Percentiles rank a stretch among this genome's conserved stretches.
phyloP scores from a whole-genome alignment of 345 rosid genomes.

The Aquilaria yunnanensis region DNA sequence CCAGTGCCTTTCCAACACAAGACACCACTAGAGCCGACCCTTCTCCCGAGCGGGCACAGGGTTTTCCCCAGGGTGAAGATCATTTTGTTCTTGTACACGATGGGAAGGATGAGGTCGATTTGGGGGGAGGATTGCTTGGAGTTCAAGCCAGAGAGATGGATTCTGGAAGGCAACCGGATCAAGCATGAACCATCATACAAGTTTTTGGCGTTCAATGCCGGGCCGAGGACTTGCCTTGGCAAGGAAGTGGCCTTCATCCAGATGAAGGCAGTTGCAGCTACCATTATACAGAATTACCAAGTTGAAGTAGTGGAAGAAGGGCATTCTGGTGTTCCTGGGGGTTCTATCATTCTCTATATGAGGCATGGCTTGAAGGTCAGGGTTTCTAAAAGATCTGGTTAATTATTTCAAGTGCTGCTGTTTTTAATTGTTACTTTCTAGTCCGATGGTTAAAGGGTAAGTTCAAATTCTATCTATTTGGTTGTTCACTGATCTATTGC shows the following conservation, averaged over 20 bases:
- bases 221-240: slow-evolving; percentile 61
- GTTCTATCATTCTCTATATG: slow-evolving; percentile 41
- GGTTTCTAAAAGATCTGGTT: slow-evolving; percentile 20
- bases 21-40: slow-evolving; percentile 21
- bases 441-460: too few relatives aligned
- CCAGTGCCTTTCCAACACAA: slow-evolving; percentile 36
- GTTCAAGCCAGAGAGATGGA: slow-evolving; percentile 40
- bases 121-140: slow-evolving; percentile 40
- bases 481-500: too few relatives aligned
- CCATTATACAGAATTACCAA: slow-evolving; percentile 36
- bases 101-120: slow-evolving; percentile 31
- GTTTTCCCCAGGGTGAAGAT: slow-evolving; percentile 23
- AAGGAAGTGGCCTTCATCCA: slow-evolving; percentile 50
- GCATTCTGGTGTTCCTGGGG: slow-evolving; percentile 19
- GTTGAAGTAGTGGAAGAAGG: slow-evolving; percentile 38
- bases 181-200: slow-evolving; percentile 39
- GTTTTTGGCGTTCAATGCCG: slow-evolving; percentile 56
- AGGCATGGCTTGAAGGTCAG: slow-evolving; percentile 39
- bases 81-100: slow-evolving; percentile 19
- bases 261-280: slow-evolving; percentile 41
- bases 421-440: too few relatives aligned
- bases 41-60: slow-evolving; percentile 44
- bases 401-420: neutral
- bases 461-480: too few relatives aligned
- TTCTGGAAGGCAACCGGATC: slow-evolving; percentile 17